Evolutionary conservation across 768 basidiomycete genomes (phyloP).

Genomic region (Boletus fagicola): DNA sequence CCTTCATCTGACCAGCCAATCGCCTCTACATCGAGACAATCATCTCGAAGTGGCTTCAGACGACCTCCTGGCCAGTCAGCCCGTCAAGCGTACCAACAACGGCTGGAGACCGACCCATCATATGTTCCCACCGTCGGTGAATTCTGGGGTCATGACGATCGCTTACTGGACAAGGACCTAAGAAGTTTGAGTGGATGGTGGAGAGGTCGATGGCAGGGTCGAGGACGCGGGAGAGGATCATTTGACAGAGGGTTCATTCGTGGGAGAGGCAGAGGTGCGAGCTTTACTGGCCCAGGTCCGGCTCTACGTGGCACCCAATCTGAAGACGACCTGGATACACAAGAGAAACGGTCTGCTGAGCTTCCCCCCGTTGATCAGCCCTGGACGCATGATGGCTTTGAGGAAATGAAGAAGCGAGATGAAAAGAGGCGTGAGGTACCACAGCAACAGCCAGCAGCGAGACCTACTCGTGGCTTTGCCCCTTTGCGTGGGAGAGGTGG

Average conservation of each 20-base stretch:
- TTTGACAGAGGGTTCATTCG: conserved; percentile 44
- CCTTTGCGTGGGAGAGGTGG: conserved; percentile 48
- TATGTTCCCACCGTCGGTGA: conserved; percentile 88
- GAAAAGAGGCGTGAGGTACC: conserved; percentile 44
- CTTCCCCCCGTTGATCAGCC: conserved; percentile 62
- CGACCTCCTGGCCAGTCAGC: conserved; percentile 57
- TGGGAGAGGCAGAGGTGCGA: conserved; percentile 59
- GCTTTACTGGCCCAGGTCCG: conserved; percentile 25
- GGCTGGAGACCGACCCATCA: conserved; percentile 80
- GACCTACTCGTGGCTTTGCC: conserved; percentile 34
- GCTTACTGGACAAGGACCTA: conserved; percentile 77
- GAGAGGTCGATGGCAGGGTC: conserved; percentile 74
- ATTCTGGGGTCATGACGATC: conserved; percentile 95
- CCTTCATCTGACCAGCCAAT: conserved; percentile 32
- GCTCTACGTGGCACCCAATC: conserved; percentile 15
- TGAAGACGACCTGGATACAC: conserved; percentile 19
- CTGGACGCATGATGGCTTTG: conserved; percentile 88
- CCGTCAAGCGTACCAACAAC: conserved; percentile 83
- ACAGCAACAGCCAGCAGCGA: conserved; percentile 34
- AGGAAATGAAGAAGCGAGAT: conserved; percentile 79
- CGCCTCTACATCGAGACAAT: conserved; percentile 41
- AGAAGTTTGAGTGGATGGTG: conserved; percentile 86
- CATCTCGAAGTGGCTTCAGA: conserved; percentile 23
- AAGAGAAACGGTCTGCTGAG: conserved; percentile 25
- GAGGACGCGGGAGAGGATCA: conserved; percentile 58